phyloP scores from a whole-genome alignment of 768 basidiomycete species.

The Scleroderma citrinum region DNA sequence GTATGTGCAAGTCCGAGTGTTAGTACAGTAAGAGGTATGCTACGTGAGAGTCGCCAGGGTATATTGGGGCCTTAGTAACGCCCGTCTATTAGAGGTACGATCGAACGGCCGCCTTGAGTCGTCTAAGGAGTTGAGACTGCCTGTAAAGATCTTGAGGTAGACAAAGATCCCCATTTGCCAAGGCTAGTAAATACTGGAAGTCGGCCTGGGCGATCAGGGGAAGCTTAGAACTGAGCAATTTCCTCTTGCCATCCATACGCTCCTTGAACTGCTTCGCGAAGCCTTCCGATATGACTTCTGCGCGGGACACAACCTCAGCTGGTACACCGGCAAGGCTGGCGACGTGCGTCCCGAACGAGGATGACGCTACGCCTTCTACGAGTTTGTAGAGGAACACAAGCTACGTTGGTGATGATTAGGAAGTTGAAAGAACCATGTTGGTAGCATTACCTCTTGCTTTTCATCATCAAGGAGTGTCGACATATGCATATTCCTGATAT shows the following conservation, averaged over 20 bases:
- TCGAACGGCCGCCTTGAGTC: conserved; percentile 44
- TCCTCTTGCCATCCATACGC: conserved; percentile 57
- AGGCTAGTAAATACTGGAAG: conserved; percentile 70
- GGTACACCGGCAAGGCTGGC: conserved; percentile 94
- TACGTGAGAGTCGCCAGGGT: neutral
- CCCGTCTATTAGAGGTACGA: neutral
- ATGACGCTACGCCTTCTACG: conserved; percentile 77
- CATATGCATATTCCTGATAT: conserved; percentile 95
- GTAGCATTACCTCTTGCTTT: conserved; percentile 63
- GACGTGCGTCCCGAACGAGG: conserved; percentile 91
- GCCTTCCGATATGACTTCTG: conserved; percentile 79
- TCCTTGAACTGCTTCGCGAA: conserved; percentile 87
- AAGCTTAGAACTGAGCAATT: conserved; percentile 48
- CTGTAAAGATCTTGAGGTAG: conserved; percentile 51
- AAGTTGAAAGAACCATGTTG: neutral
- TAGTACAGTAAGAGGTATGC: neutral
- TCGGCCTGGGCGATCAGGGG: conserved; percentile 86
- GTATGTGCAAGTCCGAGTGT: no score
- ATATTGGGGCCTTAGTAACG: neutral
- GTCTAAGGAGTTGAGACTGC: conserved; percentile 45
- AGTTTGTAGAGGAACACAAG: conserved; percentile 95
- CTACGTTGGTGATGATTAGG: conserved; percentile 32
- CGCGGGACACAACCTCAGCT: conserved; percentile 75
- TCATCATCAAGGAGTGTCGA: conserved; percentile 89
- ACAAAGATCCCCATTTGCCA: conserved; percentile 48